phyloP scores from a whole-genome alignment of 805 yeast species.

The Pachysolen tannophilus region DNA sequence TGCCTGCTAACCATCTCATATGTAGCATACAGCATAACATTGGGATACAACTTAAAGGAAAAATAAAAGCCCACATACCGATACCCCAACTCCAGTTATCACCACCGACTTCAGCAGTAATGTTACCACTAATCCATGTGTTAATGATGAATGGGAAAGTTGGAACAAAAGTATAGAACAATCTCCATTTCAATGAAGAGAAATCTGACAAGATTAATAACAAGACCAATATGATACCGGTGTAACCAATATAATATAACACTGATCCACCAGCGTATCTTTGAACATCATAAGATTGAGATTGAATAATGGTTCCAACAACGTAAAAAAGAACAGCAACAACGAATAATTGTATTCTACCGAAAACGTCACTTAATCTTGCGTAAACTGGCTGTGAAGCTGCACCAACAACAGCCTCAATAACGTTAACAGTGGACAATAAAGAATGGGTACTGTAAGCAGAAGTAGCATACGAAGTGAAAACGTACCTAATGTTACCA shows the following conservation, averaged over 20 bases:
- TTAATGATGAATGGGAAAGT: constrained; percentile 68
- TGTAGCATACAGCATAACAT: constrained; percentile 43
- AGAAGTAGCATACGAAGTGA: constrained; percentile 47
- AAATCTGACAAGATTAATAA: constrained; percentile 58
- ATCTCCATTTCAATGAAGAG: constrained; percentile 65
- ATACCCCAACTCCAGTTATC: constrained; percentile 65
- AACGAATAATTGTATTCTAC: constrained; percentile 46
- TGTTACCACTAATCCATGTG: constrained; percentile 74
- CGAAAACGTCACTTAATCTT: constrained; percentile 57
- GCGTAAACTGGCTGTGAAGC: constrained; percentile 62
- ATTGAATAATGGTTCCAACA: constrained; percentile 57
- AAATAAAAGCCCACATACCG: constrained; percentile 74
- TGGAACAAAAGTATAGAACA: constrained; percentile 55
- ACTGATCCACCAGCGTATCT: constrained; percentile 62
- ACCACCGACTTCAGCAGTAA: constrained; percentile 39
- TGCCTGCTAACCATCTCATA: constrained; percentile 47
- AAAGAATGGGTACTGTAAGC: constrained; percentile 48
- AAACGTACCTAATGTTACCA: constrained; percentile 37
- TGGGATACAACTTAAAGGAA: constrained; percentile 62
- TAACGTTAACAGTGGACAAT: constrained; percentile 49
- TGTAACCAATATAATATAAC: constrained; percentile 48
- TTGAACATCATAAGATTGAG: constrained; percentile 49
- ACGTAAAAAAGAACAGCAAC: constrained; percentile 46
- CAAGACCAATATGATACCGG: constrained; percentile 51
- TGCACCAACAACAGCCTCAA: constrained; percentile 53